phyloP scores from a whole-genome alignment of 2,329 filamentous ascomycete species.

The Alternaria rosae region DNA sequence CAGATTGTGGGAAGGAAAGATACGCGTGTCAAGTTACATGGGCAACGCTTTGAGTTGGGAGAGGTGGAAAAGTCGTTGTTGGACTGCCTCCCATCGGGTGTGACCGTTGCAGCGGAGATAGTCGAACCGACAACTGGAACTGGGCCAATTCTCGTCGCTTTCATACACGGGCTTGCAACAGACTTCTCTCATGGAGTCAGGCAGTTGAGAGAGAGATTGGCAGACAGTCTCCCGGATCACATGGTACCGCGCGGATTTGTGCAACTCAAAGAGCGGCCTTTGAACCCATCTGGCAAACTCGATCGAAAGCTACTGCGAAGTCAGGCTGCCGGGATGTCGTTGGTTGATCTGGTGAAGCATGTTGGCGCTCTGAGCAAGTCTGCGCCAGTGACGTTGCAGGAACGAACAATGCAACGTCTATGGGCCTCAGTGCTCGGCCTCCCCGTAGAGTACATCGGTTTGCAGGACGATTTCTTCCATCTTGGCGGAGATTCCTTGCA shows the following conservation, averaged over 20 bases:
- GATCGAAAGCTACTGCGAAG: conserved; percentile 2
- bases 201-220: neutral
- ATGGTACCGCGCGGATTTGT: conserved; percentile 10
- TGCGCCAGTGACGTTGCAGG: neutral
- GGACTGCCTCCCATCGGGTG: neutral
- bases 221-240: neutral
- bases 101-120: conserved; percentile 2
- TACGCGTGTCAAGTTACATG: conserved; percentile 4
- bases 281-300: conserved; percentile 8
- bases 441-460: conserved; percentile 1
- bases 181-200: conserved; percentile 1
- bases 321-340: neutral
- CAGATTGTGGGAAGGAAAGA: conserved; percentile 7
- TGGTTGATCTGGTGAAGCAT: conserved; percentile 3
- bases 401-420: neutral
- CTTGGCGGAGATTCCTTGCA: conserved; percentile 5
- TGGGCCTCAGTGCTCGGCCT: conserved; percentile 2
- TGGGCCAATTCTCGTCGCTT: conserved; percentile 3
- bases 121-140: neutral
- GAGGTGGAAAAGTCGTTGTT: conserved; percentile 6
- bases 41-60: conserved; percentile 5
- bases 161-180: neutral
- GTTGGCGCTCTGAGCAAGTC: conserved; percentile 4
- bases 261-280: conserved; percentile 1
- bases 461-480: conserved; percentile 7